Conservation (phyloP, 192 early-diverging fungal genomes). For the Gamsiella multidivaricata region DNA sequence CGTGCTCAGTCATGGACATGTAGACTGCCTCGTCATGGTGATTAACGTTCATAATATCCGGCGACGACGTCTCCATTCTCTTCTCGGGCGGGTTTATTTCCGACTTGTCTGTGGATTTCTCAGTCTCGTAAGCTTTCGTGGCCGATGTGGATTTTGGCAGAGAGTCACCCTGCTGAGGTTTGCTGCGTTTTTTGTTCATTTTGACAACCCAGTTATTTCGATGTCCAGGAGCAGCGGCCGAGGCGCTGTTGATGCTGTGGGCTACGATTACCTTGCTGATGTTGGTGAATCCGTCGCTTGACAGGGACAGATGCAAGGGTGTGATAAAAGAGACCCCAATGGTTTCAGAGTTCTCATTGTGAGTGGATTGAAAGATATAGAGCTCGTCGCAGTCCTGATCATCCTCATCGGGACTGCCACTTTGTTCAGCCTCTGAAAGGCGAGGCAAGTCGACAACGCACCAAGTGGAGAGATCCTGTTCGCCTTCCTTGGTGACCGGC, state of each 20-base stretch:
- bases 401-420: constrained; percentile 3
- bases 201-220: constrained; percentile 36
- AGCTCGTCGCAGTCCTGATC: constrained; percentile 32
- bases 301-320: constrained; percentile 12
- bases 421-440: constrained; percentile 19
- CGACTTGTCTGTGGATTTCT: constrained; percentile 1
- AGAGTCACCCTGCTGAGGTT: not conserved
- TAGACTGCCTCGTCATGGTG: not conserved
- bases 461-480: constrained; percentile 37
- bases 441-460: constrained; percentile 24
- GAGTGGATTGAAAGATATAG: constrained; percentile 8
- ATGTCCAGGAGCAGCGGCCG: constrained; percentile 18
- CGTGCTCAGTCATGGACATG: constrained; percentile 45
- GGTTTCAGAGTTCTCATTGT: not conserved
- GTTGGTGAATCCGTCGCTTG: constrained; percentile 35
- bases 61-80: not conserved
- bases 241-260: constrained; percentile 26
- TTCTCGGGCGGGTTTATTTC: constrained; percentile 5
- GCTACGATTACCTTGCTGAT: constrained; percentile 34
- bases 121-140: not conserved
- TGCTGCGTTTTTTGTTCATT: constrained; percentile 32
- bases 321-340: not conserved
- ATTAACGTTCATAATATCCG: not conserved
- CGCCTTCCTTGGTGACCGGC: constrained; percentile 2
- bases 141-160: not conserved